Percentiles rank a stretch among this genome's conserved stretches.
phyloP scores from a whole-genome alignment of 495 filamentous ascomycete genomes.

The Aspergillus homomorphus region DNA sequence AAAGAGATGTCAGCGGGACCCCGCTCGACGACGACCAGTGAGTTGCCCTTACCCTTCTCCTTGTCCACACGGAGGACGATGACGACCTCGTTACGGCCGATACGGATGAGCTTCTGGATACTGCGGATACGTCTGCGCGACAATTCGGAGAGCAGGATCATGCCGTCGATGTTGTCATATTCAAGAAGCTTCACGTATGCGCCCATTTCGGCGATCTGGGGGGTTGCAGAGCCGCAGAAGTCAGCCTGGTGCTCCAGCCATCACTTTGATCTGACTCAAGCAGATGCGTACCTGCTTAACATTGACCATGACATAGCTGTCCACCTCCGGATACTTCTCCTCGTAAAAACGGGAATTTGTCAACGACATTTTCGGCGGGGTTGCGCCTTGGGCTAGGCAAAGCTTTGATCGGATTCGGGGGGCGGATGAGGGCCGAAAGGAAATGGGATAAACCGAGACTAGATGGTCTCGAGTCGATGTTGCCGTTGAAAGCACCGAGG shows the following conservation, averaged over 20 bases:
- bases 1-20: conserved; percentile 27
- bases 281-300: conserved; percentile 73
- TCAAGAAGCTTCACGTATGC: conserved; percentile 98
- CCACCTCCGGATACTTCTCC: conserved; percentile 96
- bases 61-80: conserved; percentile 98
- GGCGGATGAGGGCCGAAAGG: conserved; percentile 12
- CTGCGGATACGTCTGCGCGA: conserved; percentile 94
- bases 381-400: conserved; percentile 38
- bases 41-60: conserved; percentile 72
- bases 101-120: conserved; percentile 98
- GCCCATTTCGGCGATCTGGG: conserved; percentile 97
- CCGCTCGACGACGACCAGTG: not conserved
- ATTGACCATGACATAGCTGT: conserved; percentile 99
- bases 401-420: conserved; percentile 11
- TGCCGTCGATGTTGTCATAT: conserved; percentile 99
- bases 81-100: conserved; percentile 96
- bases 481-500: conserved; percentile 4
- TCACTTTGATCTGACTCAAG: not conserved
- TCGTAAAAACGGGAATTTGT: conserved; percentile 99
- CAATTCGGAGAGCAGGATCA: conserved; percentile 96
- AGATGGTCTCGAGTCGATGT: conserved; percentile 9
- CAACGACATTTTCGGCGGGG: conserved; percentile 77
- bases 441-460: conserved; percentile 13
- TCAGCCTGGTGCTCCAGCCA: not conserved
- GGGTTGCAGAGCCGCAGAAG: conserved; percentile 12